These are phyloP conservation scores for Apiotrichum gracile DNA, from an alignment of 1,284 basidiomycete genomes.

Conservation along the genomic window DNA sequence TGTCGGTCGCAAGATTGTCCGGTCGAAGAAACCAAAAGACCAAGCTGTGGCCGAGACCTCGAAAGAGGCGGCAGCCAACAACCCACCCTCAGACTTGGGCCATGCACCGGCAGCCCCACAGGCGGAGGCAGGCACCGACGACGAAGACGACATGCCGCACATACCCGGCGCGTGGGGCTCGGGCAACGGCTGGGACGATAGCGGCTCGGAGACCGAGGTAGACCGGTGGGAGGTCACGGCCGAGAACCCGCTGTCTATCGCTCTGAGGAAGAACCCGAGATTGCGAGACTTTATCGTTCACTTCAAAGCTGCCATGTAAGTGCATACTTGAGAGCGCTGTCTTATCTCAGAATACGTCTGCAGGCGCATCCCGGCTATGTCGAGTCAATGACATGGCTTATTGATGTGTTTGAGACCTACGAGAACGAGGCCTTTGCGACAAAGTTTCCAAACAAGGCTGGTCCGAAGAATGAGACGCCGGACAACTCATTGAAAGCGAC, in stretches of 20 bases:
- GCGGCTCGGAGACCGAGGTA: not conserved
- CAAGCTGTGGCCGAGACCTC: not conserved
- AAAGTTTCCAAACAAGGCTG: not conserved
- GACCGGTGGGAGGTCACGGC: not conserved
- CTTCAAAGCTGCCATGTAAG: constrained; percentile 7
- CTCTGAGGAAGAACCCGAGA: not conserved
- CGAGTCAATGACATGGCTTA: constrained; percentile 12
- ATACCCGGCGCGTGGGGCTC: not conserved
- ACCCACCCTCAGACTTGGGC: not conserved
- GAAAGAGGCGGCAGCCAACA: not conserved
- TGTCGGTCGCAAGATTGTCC: not conserved
- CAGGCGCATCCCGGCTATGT: constrained; percentile 6
- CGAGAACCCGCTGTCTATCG: not conserved
- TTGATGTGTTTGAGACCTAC: constrained; percentile 13
- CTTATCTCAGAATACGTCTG: constrained; percentile 1
- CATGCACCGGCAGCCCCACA: not conserved
- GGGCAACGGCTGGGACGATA: not conserved
- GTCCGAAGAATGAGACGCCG: not conserved
- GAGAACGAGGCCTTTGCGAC: constrained; percentile 1
- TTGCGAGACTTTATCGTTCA: not conserved
- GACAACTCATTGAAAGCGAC: not conserved
- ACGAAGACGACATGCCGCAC: not conserved
- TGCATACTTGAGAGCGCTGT: not conserved
- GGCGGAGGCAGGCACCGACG: not conserved
- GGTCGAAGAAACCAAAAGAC: not conserved